Evolutionary conservation across 23 red algal species (phyloP).

Genomic region (Chondrus crispus): DNA sequence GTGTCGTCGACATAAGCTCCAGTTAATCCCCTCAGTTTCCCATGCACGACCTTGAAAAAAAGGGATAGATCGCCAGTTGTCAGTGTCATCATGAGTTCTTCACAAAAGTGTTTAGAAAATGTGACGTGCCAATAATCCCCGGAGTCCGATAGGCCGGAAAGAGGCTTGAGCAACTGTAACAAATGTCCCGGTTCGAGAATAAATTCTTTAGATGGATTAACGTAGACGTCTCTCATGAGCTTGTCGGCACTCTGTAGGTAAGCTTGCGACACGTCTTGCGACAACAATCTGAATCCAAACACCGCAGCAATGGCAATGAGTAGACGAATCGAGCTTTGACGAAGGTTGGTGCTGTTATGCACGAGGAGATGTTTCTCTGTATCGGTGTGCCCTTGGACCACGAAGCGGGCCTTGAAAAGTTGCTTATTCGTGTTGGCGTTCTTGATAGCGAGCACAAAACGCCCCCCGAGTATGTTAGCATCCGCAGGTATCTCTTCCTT

Average conservation of each 20-base stretch:
- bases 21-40: not conserved
- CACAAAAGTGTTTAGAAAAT: not conserved
- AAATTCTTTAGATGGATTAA: not conserved
- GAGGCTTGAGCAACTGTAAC: not conserved
- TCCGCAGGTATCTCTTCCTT: not conserved
- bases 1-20: slow-evolving; percentile 22
- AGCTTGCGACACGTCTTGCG: not conserved
- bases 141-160: slow-evolving; percentile 7
- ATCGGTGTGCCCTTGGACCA: slow-evolving; percentile 3
- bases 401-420: slow-evolving; percentile 14
- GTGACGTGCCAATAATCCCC: not conserved
- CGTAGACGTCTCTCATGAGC: slow-evolving; percentile 5
- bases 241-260: not conserved
- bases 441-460: not conserved
- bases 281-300: slow-evolving; percentile 16
- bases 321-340: not conserved
- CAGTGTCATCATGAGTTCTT: not conserved
- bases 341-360: not conserved
- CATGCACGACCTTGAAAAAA: not conserved
- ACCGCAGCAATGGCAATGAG: not conserved
- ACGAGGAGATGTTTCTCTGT: slow-evolving; percentile 3
- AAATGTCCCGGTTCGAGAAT: not conserved
- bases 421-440: not conserved
- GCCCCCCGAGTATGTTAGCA: slow-evolving; percentile 2
- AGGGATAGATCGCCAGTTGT: not conserved